phyloP scores from a whole-genome alignment of 148 eudicot species.

The Rhododendron ferrugineum region DNA sequence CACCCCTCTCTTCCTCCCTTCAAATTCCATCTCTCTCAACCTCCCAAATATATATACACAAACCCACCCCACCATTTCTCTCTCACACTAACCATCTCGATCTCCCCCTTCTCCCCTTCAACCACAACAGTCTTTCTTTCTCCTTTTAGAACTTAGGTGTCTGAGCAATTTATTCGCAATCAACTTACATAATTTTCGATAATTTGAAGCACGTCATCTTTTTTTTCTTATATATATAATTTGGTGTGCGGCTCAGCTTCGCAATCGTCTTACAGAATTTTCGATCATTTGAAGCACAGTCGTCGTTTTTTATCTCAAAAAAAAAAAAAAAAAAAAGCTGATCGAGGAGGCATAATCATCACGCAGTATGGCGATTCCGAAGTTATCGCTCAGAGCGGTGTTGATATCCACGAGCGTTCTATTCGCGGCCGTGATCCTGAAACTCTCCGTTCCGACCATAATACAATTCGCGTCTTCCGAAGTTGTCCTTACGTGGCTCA shows the following conservation, averaged over 20 bases:
- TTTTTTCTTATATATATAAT: no score
- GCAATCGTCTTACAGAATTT: neutral
- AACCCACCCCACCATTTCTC: neutral
- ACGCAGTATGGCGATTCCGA: slow-evolving; percentile 6
- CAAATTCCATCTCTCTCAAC: neutral
- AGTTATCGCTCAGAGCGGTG: slow-evolving; percentile 31
- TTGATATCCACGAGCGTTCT: slow-evolving; percentile 39
- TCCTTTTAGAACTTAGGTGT: no score
- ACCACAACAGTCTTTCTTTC: no score
- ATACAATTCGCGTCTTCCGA: slow-evolving; percentile 32
- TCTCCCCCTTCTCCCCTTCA: no score
- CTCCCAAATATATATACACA: neutral
- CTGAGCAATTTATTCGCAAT: no score
- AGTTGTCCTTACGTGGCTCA: slow-evolving; percentile 40
- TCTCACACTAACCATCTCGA: neutral
- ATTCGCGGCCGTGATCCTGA: slow-evolving; percentile 38
- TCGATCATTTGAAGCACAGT: neutral
- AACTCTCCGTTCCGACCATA: slow-evolving; percentile 32
- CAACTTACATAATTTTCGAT: no score
- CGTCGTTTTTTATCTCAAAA: no score
- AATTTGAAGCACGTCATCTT: no score
- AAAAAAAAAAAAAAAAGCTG: no score
- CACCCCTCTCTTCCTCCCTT: neutral
- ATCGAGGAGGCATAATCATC: no score
- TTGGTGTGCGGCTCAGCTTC: no score